Evolutionary conservation across 805 yeast species (phyloP), one percentile per base, ranked within the genome.

Genomic region (Pichia thaimueangensis): DNA sequence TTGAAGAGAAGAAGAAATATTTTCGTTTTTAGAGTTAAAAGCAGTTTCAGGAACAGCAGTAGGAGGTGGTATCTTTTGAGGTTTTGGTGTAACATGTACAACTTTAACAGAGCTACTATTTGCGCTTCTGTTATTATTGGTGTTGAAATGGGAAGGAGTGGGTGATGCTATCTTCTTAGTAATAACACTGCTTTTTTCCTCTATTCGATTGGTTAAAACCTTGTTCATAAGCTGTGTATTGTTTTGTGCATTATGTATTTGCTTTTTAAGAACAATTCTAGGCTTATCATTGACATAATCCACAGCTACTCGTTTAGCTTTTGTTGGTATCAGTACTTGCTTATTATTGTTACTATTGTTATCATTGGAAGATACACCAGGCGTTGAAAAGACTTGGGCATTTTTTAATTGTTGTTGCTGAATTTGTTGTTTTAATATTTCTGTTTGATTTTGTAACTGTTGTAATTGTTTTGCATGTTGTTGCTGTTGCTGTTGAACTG

Each of bases 181-280:
- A 4, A 59, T 46, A 27, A 55, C 57, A 28, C 49, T 51, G 39
- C 55, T 58, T 36, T 62, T 62, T 37, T 56, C 62, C 11, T 56
- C 52, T 13, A 62, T 47, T 37, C 62, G 51, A 39, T 63, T 59
- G 3, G 57, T 52, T 3, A 63, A 48, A 3, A 62, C 63, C 42
- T 61, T 63, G 45, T 55, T 60, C 64, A 63, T 58, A 32, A 59
- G 45, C 15, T 56, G 58, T 8, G 59, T 64, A 42, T 57, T 63
- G 29, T 47, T 54, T 31, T 59, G 58, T 4, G 65, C 62, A 37
- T 58, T 55, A 21, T 51, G 25, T 9, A 62, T 56, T 42, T 62
- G 65, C 24, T 53, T 57, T 38, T 57, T 57, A 24, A 63, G 43
- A 12, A 36, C 43, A 10, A 23, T 29, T 6, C 39, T 39, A 20